Conservation (phyloP, 768 basidiomycete species). For the Steccherinum ochraceum region DNA sequence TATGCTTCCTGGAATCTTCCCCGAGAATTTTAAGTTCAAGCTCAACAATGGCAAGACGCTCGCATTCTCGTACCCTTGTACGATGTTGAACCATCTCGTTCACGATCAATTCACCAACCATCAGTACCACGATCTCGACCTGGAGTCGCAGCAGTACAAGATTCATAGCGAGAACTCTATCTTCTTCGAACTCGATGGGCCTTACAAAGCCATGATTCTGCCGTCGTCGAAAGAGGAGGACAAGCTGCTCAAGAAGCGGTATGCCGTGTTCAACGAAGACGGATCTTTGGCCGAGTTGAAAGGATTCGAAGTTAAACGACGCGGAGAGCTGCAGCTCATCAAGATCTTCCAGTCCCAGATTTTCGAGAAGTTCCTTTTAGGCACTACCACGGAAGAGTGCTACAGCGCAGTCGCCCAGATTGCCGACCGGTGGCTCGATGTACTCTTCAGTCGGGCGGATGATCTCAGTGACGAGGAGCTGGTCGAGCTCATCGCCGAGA, state of each 20-base stretch:
- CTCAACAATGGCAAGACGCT: constrained; percentile 82
- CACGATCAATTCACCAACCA: constrained; percentile 94
- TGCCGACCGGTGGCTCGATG: constrained; percentile 96
- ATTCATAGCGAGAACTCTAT: constrained; percentile 96
- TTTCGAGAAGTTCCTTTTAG: constrained; percentile 95
- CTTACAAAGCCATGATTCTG: constrained; percentile 98
- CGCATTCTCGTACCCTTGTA: constrained; percentile 93
- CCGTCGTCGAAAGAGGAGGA: constrained; percentile 99
- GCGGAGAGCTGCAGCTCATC: constrained; percentile 96
- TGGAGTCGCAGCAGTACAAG: constrained; percentile 75
- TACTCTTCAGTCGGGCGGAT: constrained; percentile 83
- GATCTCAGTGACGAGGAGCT: constrained; percentile 86
- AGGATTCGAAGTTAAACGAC: constrained; percentile 97
- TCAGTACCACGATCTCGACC: constrained; percentile 92
- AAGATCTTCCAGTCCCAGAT: constrained; percentile 99
- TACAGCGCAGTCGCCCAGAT: constrained; percentile 90
- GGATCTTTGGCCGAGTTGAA: constrained; percentile 97
- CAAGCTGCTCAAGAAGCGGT: constrained; percentile 96
- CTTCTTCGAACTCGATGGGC: constrained; percentile 98
- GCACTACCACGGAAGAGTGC: constrained; percentile 90
- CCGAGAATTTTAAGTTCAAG: constrained; percentile 97
- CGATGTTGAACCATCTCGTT: constrained; percentile 98
- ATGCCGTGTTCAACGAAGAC: constrained; percentile 98
- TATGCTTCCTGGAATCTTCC: constrained; percentile 97
- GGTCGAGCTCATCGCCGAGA: constrained; percentile 97